These are phyloP conservation scores for Tarenaya hassleriana DNA, from an alignment of 345 rosid species.

Conservation along the genomic window DNA sequence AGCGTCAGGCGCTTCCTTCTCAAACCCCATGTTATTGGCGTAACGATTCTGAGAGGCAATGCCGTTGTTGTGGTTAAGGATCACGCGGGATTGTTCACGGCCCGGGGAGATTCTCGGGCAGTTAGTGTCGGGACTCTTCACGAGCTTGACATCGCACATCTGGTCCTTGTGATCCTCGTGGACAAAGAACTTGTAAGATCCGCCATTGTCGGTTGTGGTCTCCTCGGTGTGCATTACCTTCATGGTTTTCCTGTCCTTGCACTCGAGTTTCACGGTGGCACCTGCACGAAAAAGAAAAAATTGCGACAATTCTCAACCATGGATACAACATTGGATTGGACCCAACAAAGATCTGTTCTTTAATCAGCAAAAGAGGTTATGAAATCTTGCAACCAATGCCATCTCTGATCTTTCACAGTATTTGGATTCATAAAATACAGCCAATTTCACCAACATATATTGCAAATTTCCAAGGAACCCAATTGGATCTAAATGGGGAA, in stretches of 20 bases:
- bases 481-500: too few relatives aligned
- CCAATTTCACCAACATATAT: too few relatives aligned
- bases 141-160: conserved; percentile 56
- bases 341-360: too few relatives aligned
- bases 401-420: too few relatives aligned
- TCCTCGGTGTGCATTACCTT: conserved; percentile 38
- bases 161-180: conserved; percentile 64
- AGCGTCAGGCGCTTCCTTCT: conserved; percentile 32
- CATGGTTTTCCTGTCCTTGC: conserved; percentile 49
- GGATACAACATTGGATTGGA: too few relatives aligned
- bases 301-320: neutral
- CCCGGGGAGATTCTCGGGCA: conserved; percentile 45
- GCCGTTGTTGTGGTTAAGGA: conserved; percentile 68
- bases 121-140: conserved; percentile 45
- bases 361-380: too few relatives aligned
- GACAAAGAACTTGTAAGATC: conserved; percentile 49
- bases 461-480: too few relatives aligned
- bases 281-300: conserved; percentile 27
- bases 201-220: conserved; percentile 44
- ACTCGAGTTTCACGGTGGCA: conserved; percentile 61
- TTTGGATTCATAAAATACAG: too few relatives aligned
- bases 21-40: conserved; percentile 70
- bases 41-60: conserved; percentile 42
- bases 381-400: too few relatives aligned
- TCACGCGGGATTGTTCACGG: conserved; percentile 74